Percentiles rank a stretch among this genome's conserved stretches.
Evolutionary conservation across 768 basidiomycete species (phyloP).

Genomic region (Sarcodon aspratus): DNA sequence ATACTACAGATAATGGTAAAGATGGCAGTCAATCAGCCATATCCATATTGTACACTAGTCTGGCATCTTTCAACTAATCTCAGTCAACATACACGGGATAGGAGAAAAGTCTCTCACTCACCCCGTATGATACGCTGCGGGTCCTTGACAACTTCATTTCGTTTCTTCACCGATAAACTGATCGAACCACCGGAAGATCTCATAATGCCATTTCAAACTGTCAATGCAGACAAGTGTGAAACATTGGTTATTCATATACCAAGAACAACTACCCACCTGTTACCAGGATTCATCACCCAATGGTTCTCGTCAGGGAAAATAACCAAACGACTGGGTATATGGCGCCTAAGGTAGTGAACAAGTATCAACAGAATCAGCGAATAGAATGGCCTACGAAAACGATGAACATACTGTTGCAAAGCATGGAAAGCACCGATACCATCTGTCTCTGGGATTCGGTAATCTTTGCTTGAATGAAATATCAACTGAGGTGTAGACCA

Average conservation of each 20-base stretch:
- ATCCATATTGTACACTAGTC: too few relatives aligned
- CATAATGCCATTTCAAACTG: constrained; percentile 90
- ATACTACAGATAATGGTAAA: too few relatives aligned
- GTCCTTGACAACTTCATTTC: not conserved
- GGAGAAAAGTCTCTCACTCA: too few relatives aligned
- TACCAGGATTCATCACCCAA: constrained; percentile 78
- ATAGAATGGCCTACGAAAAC: not conserved
- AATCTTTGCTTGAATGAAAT: constrained; percentile 86
- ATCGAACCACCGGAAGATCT: constrained; percentile 88
- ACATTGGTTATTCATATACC: not conserved
- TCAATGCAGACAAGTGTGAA: not conserved
- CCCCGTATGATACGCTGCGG: too few relatives aligned
- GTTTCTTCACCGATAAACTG: constrained; percentile 36
- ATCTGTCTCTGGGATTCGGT: constrained; percentile 76
- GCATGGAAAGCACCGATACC: constrained; percentile 80
- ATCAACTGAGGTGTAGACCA: constrained; percentile 82
- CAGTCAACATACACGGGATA: too few relatives aligned
- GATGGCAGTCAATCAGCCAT: too few relatives aligned
- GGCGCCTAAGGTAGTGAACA: constrained; percentile 30
- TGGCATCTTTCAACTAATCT: too few relatives aligned
- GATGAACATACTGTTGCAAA: constrained; percentile 43
- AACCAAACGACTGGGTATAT: constrained; percentile 64
- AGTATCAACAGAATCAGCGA: not conserved
- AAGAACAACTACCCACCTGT: constrained; percentile 34
- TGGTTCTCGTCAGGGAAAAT: constrained; percentile 90